These are phyloP conservation scores for Drosera spatulata DNA, from an alignment of 179 eudicot species.

Conservation along the genomic window DNA sequence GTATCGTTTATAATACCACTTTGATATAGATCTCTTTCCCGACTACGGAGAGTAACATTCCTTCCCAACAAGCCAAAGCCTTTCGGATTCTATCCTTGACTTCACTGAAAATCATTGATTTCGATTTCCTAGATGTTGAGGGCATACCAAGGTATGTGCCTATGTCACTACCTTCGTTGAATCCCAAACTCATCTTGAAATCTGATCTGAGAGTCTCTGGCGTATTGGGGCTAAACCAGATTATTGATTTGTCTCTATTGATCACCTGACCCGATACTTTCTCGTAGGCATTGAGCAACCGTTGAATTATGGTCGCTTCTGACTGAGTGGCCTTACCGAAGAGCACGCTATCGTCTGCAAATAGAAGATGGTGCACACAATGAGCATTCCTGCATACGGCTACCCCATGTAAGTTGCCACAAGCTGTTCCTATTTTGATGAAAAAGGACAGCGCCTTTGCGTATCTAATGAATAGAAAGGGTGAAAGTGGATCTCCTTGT, in stretches of 20 bases:
- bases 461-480: too few relatives aligned
- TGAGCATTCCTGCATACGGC: too few relatives aligned
- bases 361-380: too few relatives aligned
- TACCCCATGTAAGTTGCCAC: too few relatives aligned
- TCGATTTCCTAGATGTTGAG: background rate
- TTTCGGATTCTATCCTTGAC: background rate
- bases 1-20: background rate
- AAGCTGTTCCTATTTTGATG: too few relatives aligned
- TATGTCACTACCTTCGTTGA: background rate
- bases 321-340: background rate
- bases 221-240: background rate
- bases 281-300: background rate
- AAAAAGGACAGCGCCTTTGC: too few relatives aligned
- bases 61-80: background rate
- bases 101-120: background rate
- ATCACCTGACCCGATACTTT: background rate
- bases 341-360: background rate
- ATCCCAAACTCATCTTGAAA: background rate
- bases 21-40: background rate
- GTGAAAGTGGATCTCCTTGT: background rate
- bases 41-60: background rate
- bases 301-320: background rate
- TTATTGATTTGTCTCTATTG: background rate
- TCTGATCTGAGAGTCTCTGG: background rate
- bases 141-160: background rate